phyloP scores from a whole-genome alignment of 2,329 filamentous ascomycete species.

The Fusarium nematophilum region DNA sequence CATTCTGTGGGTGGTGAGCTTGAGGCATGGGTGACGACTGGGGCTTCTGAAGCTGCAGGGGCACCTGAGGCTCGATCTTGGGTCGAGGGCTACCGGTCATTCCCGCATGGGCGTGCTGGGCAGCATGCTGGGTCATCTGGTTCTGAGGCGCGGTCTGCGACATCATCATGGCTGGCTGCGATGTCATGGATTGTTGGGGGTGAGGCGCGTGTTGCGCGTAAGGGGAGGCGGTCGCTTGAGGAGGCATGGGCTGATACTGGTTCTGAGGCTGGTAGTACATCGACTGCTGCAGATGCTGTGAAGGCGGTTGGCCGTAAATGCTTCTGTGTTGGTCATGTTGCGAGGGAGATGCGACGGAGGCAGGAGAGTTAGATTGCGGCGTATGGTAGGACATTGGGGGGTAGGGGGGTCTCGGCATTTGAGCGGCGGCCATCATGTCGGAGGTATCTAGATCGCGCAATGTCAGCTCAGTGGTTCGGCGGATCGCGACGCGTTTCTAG shows the following conservation, averaged over 20 bases:
- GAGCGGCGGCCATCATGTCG: constrained; percentile 74
- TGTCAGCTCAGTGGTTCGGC: constrained; percentile 32
- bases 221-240: constrained; percentile 69
- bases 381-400: constrained; percentile 93
- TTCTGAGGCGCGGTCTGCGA: constrained; percentile 68
- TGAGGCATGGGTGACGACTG: constrained; percentile 57
- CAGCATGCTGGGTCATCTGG: constrained; percentile 69
- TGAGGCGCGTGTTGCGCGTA: constrained; percentile 69
- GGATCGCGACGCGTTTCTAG: constrained; percentile 13
- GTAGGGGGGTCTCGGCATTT: constrained; percentile 81
- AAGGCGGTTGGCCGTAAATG: constrained; percentile 83
- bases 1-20: constrained; percentile 51
- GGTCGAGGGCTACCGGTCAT: constrained; percentile 72
- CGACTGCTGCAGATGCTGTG: constrained; percentile 81
- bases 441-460: constrained; percentile 59
- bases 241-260: constrained; percentile 74
- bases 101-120: constrained; percentile 64
- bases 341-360: constrained; percentile 90
- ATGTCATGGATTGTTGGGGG: constrained; percentile 68
- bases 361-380: constrained; percentile 93
- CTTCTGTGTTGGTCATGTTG: constrained; percentile 89
- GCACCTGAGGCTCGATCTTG: constrained; percentile 72
- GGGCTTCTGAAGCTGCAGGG: constrained; percentile 70
- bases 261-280: constrained; percentile 79
- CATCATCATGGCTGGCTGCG: constrained; percentile 75